A percentile compares a stretch with the other conserved stretches of the same genome.
Evolutionary conservation across 768 basidiomycete species (phyloP).

Genomic region (Pluteus cervinus): DNA sequence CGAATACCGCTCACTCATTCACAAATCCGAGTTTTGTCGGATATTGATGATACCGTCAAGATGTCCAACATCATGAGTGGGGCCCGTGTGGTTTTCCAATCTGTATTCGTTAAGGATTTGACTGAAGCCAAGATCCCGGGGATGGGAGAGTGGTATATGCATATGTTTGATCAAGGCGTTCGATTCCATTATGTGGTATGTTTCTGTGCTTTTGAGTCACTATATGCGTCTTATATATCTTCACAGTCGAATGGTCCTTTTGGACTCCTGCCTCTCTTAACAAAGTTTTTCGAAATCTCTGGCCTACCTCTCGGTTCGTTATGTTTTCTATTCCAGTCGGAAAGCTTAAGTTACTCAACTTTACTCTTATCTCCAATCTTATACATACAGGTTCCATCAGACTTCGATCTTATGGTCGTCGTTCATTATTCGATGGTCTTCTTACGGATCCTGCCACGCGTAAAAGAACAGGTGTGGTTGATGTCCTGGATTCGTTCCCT

Average conservation of each 20-base stretch:
- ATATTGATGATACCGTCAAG: constrained; percentile 94
- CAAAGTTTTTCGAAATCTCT: constrained; percentile 66
- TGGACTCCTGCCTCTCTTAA: constrained; percentile 74
- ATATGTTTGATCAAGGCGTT: constrained; percentile 65
- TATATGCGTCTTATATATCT: constrained; percentile 1
- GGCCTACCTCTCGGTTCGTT: constrained; percentile 56
- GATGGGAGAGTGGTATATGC: constrained; percentile 74
- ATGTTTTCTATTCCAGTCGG: constrained; percentile 4
- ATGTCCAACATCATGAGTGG: constrained; percentile 72
- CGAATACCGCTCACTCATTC: constrained; percentile 52
- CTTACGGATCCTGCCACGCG: constrained; percentile 77
- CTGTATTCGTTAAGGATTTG: constrained; percentile 86
- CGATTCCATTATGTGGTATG: constrained; percentile 87
- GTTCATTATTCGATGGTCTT: constrained; percentile 78
- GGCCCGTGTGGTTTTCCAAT: constrained; percentile 77
- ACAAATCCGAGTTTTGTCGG: constrained; percentile 77
- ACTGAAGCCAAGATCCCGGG: constrained; percentile 75
- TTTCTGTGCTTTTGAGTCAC: constrained; percentile 9
- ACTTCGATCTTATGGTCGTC: constrained; percentile 80
- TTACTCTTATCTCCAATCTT: neutral
- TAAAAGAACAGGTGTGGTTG: constrained; percentile 77
- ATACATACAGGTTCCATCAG: constrained; percentile 59
- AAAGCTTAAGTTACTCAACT: too few species aligned
- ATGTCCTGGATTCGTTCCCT: constrained; percentile 70
- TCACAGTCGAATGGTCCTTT: constrained; percentile 82